phyloP scores from a whole-genome alignment of 2,329 filamentous ascomycete genomes.

The Hymenotorrendiella dingleyae region DNA sequence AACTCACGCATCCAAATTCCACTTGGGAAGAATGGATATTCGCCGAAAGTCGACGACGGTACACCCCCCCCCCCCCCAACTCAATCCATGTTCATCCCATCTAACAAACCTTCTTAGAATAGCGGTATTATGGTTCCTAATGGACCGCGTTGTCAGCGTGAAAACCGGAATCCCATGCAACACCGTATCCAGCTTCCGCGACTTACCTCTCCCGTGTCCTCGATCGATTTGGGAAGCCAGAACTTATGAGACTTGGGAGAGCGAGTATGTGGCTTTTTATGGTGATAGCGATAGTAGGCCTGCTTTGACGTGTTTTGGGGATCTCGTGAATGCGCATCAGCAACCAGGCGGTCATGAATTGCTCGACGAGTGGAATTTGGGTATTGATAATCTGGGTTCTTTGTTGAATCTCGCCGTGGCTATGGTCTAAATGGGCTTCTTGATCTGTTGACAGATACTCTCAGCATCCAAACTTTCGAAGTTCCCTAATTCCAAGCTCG shows the following conservation, averaged over 20 bases:
- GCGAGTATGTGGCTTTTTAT: slow-evolving; percentile 6
- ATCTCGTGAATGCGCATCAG: slow-evolving; percentile 6
- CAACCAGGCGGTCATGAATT: not conserved
- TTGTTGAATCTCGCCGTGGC: slow-evolving; percentile 2
- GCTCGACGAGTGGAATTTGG: slow-evolving; percentile 10
- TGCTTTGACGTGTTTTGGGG: slow-evolving; percentile 1
- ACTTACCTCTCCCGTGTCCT: slow-evolving; percentile 4
- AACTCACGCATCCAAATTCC: not conserved
- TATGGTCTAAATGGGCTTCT: slow-evolving; percentile 5
- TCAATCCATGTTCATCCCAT: not conserved
- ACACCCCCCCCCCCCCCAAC: not conserved
- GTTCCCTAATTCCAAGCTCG: too few relatives aligned
- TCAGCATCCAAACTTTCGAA: too few relatives aligned
- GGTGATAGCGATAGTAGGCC: not conserved
- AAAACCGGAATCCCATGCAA: slow-evolving; percentile 6
- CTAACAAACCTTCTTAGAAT: slow-evolving; percentile 2
- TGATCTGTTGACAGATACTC: too few relatives aligned
- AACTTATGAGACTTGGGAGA: slow-evolving; percentile 4
- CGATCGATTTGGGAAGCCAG: slow-evolving; percentile 10
- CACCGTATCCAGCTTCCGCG: not conserved
- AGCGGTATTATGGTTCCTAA: slow-evolving; percentile 7
- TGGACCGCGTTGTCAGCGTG: slow-evolving; percentile 3
- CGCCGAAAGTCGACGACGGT: slow-evolving; percentile 10
- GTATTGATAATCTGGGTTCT: slow-evolving; percentile 1
- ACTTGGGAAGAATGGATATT: slow-evolving; percentile 15